These are phyloP conservation scores for Coleophoma eucalyptorum DNA, from an alignment of 2,329 filamentous ascomycete species.

Conservation along the genomic window DNA sequence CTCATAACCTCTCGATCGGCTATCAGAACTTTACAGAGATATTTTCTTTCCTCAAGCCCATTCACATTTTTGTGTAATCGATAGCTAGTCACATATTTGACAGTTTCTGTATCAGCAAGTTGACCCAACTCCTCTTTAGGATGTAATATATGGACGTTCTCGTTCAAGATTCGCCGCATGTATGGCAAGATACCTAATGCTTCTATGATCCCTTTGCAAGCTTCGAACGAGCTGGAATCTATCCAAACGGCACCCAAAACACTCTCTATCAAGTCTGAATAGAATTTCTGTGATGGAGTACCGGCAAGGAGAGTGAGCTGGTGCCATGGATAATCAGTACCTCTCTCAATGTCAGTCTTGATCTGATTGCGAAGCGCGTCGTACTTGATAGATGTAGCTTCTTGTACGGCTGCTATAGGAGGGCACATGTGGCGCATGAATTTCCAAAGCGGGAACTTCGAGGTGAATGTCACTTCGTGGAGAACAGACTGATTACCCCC, in stretches of 20 bases:
- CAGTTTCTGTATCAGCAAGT: conserved; percentile 45
- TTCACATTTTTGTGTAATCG: neutral
- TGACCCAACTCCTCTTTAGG: conserved; percentile 67
- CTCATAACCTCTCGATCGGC: conserved; percentile 41
- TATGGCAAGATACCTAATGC: conserved; percentile 62
- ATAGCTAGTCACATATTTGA: conserved; percentile 45
- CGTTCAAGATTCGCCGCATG: conserved; percentile 57
- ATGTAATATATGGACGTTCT: conserved; percentile 53
- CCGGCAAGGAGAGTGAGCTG: conserved; percentile 46
- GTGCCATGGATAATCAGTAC: conserved; percentile 70
- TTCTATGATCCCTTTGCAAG: conserved; percentile 58
- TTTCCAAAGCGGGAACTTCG: conserved; percentile 49
- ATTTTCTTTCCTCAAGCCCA: conserved; percentile 11
- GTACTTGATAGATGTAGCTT: conserved; percentile 12
- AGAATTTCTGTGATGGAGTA: conserved; percentile 69
- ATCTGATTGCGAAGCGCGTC: conserved; percentile 44
- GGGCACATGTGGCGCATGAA: conserved; percentile 60
- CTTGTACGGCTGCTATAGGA: conserved; percentile 43
- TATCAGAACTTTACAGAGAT: conserved; percentile 26
- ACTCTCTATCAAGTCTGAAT: conserved; percentile 79
- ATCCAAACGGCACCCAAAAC: conserved; percentile 80
- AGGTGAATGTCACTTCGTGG: conserved; percentile 8
- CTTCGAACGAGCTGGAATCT: conserved; percentile 62
- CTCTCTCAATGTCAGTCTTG: conserved; percentile 40
- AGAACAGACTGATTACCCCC: conserved; percentile 10